Evolutionary conservation across 106 monocot genomes (phyloP).

Genomic region (Gastrodia elata): DNA sequence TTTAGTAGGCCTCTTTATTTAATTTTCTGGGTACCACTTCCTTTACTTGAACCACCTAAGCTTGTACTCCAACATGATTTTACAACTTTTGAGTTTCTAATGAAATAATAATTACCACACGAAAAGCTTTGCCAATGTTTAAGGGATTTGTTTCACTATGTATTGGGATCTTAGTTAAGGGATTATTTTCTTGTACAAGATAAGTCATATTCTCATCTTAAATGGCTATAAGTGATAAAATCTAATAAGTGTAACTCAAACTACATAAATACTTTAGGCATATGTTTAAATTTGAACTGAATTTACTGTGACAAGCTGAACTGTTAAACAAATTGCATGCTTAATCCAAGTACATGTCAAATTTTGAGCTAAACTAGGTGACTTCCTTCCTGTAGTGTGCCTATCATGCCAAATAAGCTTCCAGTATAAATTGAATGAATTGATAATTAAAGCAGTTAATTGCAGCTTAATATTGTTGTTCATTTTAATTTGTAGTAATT

Average conservation of each 20-base stretch:
- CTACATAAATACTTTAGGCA: not conserved
- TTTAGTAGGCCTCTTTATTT: not conserved
- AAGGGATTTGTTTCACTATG: not conserved
- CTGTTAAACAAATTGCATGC: not conserved
- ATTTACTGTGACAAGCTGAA: not conserved
- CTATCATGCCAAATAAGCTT: too few relatives aligned
- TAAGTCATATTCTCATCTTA: too few relatives aligned
- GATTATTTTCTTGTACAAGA: not conserved
- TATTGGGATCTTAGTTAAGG: not conserved
- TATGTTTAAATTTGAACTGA: not conserved
- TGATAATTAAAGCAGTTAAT: not conserved
- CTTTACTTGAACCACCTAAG: not conserved
- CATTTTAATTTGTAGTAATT: not conserved
- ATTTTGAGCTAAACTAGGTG: not conserved
- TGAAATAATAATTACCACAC: not conserved
- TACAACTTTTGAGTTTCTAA: not conserved
- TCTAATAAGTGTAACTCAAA: not conserved
- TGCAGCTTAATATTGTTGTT: not conserved
- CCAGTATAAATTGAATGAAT: too few relatives aligned
- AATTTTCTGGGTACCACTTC: not conserved
- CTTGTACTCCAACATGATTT: not conserved
- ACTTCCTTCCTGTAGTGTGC: not conserved
- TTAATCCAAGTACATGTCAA: not conserved
- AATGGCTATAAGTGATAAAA: not conserved
- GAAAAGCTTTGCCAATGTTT: not conserved